Evolutionary conservation across 345 rosid genomes (phyloP).

Genomic region (Linum tenue): DNA sequence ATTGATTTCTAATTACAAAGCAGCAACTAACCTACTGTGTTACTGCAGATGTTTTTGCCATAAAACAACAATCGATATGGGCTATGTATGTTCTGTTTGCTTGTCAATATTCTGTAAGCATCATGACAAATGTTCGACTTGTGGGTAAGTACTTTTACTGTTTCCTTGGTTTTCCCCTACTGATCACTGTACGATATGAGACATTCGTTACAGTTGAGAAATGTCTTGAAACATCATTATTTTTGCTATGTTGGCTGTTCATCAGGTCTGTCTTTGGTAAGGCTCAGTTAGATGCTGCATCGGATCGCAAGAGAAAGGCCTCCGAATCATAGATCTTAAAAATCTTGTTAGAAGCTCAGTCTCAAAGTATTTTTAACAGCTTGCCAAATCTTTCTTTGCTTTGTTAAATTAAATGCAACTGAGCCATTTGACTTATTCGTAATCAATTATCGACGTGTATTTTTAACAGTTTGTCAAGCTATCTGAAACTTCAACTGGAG

Average conservation of each 20-base stretch:
- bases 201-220: too few species aligned
- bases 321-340: slow-evolving; percentile 32
- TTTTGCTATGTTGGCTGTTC: neutral
- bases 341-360: neutral
- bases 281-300: slow-evolving; percentile 45
- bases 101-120: slow-evolving; percentile 89
- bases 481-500: too few species aligned
- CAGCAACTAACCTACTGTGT: slow-evolving; percentile 3
- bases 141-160: slow-evolving; percentile 51
- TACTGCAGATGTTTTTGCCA: slow-evolving; percentile 91
- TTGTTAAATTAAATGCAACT: too few species aligned
- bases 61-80: slow-evolving; percentile 89
- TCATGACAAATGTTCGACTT: slow-evolving; percentile 83
- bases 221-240: neutral
- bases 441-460: too few species aligned
- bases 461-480: too few species aligned
- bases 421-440: too few species aligned
- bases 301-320: slow-evolving; percentile 61
- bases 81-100: slow-evolving; percentile 89
- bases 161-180: slow-evolving; percentile 2
- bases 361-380: neutral
- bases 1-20: slow-evolving; percentile 4
- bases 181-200: neutral
- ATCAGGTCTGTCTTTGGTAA: slow-evolving; percentile 81
- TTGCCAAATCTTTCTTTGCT: neutral